These are phyloP conservation scores for Hymenotorrendiella dingleyae DNA, from an alignment of 2,329 filamentous ascomycete species.

Conservation along the genomic window DNA sequence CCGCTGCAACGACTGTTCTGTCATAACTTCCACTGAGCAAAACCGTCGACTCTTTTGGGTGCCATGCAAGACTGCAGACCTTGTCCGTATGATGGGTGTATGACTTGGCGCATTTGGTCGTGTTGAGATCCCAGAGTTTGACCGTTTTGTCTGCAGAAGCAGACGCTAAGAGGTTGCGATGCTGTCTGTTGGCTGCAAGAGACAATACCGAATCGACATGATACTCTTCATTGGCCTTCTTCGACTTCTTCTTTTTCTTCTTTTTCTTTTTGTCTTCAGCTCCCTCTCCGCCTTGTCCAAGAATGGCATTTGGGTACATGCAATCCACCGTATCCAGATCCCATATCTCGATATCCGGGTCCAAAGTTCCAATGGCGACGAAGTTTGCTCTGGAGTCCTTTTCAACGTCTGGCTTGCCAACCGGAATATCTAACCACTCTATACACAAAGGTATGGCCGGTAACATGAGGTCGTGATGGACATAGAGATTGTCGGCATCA, in stretches of 20 bases:
- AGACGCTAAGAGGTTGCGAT: constrained; percentile 90
- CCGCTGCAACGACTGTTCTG: constrained; percentile 85
- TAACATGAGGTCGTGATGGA: constrained; percentile 99
- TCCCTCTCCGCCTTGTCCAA: constrained; percentile 60
- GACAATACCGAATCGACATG: constrained; percentile 92
- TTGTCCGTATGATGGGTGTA: constrained; percentile 97
- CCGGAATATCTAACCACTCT: constrained; percentile 93
- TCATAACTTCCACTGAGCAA: constrained; percentile 93
- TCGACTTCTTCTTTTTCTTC: constrained; percentile 86
- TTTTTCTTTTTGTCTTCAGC: constrained; percentile 59
- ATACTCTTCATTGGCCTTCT: constrained; percentile 83
- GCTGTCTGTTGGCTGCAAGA: constrained; percentile 84
- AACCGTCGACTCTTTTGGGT: constrained; percentile 78
- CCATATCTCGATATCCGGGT: constrained; percentile 98
- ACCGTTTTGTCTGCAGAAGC: constrained; percentile 95
- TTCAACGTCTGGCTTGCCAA: constrained; percentile 60
- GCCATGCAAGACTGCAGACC: constrained; percentile 94
- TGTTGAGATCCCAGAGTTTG: constrained; percentile 96
- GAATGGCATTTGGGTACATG: constrained; percentile 97
- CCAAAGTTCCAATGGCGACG: constrained; percentile 92
- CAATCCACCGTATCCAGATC: constrained; percentile 92
- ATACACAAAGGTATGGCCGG: constrained; percentile 92
- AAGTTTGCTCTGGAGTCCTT: constrained; percentile 75
- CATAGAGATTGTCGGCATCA: constrained; percentile 89
- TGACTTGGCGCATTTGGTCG: constrained; percentile 86